These are phyloP conservation scores for Macrotyloma uniflorum DNA, from an alignment of 306 rosid species.

Conservation along the genomic window DNA sequence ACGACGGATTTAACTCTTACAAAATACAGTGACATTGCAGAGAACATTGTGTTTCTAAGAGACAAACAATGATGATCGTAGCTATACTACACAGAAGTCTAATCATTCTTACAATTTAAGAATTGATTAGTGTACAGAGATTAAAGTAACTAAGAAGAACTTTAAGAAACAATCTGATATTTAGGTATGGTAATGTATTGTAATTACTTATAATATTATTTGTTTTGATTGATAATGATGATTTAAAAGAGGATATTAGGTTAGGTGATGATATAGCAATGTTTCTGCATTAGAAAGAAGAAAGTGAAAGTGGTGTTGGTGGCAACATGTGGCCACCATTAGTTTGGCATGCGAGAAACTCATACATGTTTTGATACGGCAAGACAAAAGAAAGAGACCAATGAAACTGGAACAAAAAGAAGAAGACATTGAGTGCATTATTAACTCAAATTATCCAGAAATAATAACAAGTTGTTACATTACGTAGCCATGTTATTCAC, in stretches of 20 bases:
- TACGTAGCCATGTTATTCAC: conserved; percentile 8
- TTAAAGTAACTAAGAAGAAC: no score
- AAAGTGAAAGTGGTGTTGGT: conserved; percentile 7
- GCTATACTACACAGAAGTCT: no score
- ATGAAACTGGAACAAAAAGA: conserved; percentile 36
- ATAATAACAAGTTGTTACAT: not conserved
- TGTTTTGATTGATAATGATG: no score
- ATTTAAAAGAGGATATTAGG: no score
- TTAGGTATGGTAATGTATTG: no score
- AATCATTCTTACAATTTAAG: no score
- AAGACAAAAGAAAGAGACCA: conserved; percentile 50
- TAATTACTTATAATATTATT: no score
- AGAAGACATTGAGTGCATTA: conserved; percentile 45
- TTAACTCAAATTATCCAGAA: conserved; percentile 33
- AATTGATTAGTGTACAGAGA: no score
- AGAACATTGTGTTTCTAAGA: not conserved
- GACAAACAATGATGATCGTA: no score
- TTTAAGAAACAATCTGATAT: no score
- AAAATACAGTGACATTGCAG: not conserved
- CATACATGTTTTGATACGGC: conserved; percentile 28
- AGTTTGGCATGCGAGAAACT: conserved; percentile 34
- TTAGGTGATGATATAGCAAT: not conserved
- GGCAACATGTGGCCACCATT: conserved; percentile 38
- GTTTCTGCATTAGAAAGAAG: not conserved
- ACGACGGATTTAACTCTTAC: not conserved